Base-by-base conservation (phyloP, 768 basidiomycete species). In the Serendipita sp. region DNA sequence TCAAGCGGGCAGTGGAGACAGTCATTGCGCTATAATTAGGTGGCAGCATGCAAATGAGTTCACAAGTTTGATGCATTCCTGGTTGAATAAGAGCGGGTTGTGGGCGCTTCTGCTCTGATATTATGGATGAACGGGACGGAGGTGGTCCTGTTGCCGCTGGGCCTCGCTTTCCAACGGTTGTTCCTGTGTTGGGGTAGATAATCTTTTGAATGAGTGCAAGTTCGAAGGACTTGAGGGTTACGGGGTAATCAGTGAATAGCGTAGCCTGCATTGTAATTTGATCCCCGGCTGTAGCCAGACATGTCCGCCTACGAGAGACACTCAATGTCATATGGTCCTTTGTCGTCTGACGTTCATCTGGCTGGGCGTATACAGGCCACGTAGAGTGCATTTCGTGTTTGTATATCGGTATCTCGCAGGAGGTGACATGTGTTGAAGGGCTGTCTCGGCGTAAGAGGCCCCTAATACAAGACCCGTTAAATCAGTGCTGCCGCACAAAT, bases 361-460 rank as follows among this genome's bases (percentile, higher is more conserved):
- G 80, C 70, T 91, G 87, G 58, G 81, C 81, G 70, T 91, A 95
- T 34, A 94, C 80, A 2, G 93, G 92, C 93, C 93, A 96, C 1
- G 89, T 86, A 3, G 91, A 87, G 70, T 95, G 92, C 4, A 94
- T 76, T 67, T 95, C 93, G 70, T 95, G 92, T 73, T 95, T 96
- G 77, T 91, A 88, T 69, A 96, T 89, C 66, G 85, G 81, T 50
- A 96, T 85, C 11, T 80, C 76, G 37, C 87, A 81, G 18, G 82
- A 78, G 11, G 84, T 81, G n/a, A 84, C 82, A 34, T 83, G 74
- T 46, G 88, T 80, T 23, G 81, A 77, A 1, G 86, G 81, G 69
- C 88, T 86, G 68, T 87, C 84, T 66, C 86, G 84, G 40, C 90
- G 88, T 64, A 95, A 80, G 71, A 94, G 84, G 3, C 89, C 84